phyloP scores from a whole-genome alignment of 2,329 filamentous ascomycete species.

The Fusarium tupiense region DNA sequence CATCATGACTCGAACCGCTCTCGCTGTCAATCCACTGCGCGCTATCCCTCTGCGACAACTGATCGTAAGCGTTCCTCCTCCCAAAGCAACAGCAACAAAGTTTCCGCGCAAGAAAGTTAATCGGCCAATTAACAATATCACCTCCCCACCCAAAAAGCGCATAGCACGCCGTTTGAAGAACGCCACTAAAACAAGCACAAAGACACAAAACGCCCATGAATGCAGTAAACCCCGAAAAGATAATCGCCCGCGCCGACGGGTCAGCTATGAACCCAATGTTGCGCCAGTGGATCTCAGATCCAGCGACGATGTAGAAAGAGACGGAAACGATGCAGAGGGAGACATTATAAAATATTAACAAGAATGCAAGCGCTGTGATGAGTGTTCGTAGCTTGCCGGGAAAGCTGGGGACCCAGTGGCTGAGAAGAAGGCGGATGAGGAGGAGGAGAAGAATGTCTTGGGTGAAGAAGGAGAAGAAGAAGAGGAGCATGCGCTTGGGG shows the following conservation, averaged over 20 bases:
- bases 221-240: slow-evolving; percentile 47
- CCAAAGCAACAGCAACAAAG: background rate
- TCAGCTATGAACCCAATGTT: slow-evolving; percentile 49
- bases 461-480: slow-evolving; percentile 49
- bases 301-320: slow-evolving; percentile 48
- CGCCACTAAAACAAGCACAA: slow-evolving; percentile 33
- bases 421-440: slow-evolving; percentile 46
- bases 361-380: slow-evolving; percentile 21
- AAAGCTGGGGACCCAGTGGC: slow-evolving; percentile 37
- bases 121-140: slow-evolving; percentile 45
- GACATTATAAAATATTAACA: slow-evolving; percentile 37
- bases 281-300: slow-evolving; percentile 50
- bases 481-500: slow-evolving; percentile 43
- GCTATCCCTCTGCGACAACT: slow-evolving; percentile 15
- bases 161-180: slow-evolving; percentile 44
- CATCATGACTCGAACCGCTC: background rate
- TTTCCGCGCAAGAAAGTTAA: slow-evolving; percentile 22
- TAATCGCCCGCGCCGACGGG: slow-evolving; percentile 45
- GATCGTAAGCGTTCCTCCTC: slow-evolving; percentile 8
- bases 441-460: slow-evolving; percentile 48
- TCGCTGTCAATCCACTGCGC: slow-evolving; percentile 7
- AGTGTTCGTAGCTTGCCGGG: slow-evolving; percentile 21
- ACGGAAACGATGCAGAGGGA: slow-evolving; percentile 41
- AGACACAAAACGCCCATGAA: slow-evolving; percentile 34
- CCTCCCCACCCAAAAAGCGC: slow-evolving; percentile 41